Percentiles rank a stretch among this genome's conserved stretches.
Evolutionary conservation across 176 grass and related monocot species (phyloP).

Genomic region (Microstegium vimineum): DNA sequence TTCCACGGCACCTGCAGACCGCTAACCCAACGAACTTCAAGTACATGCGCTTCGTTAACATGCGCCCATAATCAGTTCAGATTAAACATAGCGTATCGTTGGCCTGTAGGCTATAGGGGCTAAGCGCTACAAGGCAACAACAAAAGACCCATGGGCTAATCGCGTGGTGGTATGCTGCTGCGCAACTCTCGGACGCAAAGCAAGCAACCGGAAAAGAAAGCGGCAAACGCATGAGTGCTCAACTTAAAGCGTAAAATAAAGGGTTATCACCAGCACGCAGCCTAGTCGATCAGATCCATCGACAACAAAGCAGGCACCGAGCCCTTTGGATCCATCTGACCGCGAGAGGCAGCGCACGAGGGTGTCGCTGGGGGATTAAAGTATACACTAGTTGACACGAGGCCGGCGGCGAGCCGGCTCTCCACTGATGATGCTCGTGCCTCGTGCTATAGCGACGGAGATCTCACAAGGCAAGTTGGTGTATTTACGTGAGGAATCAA

Average conservation of each 20-base stretch:
- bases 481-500: neutral
- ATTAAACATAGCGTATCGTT: too few species aligned
- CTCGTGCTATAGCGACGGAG: slow-evolving; percentile 22
- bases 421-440: neutral
- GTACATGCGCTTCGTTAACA: neutral
- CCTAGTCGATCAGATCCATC: neutral
- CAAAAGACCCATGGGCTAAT: neutral
- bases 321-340: neutral
- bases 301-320: slow-evolving; percentile 8
- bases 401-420: neutral
- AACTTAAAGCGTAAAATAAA: neutral
- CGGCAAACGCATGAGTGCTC: neutral
- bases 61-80: neutral
- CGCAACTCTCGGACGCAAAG: neutral
- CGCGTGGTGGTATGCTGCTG: neutral
- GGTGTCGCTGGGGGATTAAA: slow-evolving; percentile 23
- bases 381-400: slow-evolving; percentile 6
- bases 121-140: neutral
- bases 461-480: neutral
- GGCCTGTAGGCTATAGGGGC: neutral
- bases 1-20: neutral
- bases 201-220: neutral
- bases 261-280: too few species aligned
- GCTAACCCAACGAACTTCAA: neutral
- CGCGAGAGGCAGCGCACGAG: neutral